Conservation (phyloP, 2,329 filamentous ascomycete genomes). For the Curvularia spicifera region DNA sequence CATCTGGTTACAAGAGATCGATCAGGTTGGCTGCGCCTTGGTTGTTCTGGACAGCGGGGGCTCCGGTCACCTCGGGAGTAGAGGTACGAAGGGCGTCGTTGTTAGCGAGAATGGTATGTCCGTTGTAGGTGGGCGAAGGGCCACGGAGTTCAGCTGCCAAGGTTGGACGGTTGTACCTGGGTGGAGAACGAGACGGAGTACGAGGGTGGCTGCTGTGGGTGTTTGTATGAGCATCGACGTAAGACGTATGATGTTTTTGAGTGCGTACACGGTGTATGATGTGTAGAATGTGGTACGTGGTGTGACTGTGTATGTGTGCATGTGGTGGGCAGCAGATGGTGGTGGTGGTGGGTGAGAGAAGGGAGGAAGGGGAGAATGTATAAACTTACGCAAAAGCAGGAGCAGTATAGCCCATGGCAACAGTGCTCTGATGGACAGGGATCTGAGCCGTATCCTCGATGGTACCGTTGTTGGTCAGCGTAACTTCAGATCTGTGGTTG, state of each 20-base stretch:
- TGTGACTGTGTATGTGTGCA: no score
- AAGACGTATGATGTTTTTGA: not conserved
- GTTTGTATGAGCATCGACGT: not conserved
- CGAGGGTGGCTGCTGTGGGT: not conserved
- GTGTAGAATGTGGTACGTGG: no score
- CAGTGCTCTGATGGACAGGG: not conserved
- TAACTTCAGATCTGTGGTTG: not conserved
- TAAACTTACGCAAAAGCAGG: not conserved
- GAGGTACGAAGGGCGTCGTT: not conserved
- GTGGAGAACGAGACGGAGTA: constrained; percentile 3
- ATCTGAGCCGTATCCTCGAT: not conserved
- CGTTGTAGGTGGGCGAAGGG: constrained; percentile 11
- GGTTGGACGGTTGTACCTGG: not conserved
- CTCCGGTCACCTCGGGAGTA: constrained; percentile 1
- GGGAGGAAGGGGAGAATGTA: not conserved
- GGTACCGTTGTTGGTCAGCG: not conserved
- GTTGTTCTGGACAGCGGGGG: constrained; percentile 6
- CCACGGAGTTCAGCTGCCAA: constrained; percentile 22
- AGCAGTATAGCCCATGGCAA: not conserved
- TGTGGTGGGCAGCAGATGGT: no score
- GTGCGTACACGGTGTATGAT: not conserved
- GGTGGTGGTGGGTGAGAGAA: no score
- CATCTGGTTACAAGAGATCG: not conserved
- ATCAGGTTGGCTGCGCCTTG: not conserved
- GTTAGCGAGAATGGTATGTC: constrained; percentile 22